A percentile compares a stretch with the other conserved stretches of the same genome.
Evolutionary conservation across 257 asterid genomes (phyloP).

Genomic region (Salvia hispanica): DNA sequence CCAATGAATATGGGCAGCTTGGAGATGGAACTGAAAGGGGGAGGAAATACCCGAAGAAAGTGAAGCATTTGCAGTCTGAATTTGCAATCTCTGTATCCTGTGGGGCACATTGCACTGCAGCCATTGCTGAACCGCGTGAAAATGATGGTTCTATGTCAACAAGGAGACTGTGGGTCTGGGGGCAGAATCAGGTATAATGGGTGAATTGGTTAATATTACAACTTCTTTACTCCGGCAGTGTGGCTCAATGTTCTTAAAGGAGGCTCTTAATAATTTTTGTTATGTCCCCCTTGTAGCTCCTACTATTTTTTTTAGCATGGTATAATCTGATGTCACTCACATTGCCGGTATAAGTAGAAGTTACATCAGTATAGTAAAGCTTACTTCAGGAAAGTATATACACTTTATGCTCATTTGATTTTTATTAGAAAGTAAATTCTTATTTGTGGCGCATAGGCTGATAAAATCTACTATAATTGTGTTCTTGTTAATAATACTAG

Average conservation of each 20-base stretch:
- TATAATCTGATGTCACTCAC: neutral
- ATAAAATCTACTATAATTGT: neutral
- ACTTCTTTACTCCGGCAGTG: neutral
- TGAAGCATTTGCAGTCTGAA: slow-evolving; percentile 71
- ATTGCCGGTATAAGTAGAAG: neutral
- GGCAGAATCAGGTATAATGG: slow-evolving; percentile 83
- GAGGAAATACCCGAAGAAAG: slow-evolving; percentile 76
- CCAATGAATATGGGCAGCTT: slow-evolving; percentile 94
- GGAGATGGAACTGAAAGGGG: slow-evolving; percentile 89
- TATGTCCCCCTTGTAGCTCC: neutral
- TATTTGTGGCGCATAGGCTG: neutral
- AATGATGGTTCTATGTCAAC: slow-evolving; percentile 74
- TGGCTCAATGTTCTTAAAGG: neutral
- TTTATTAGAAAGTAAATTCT: neutral
- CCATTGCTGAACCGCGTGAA: slow-evolving; percentile 83
- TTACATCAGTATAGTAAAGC: neutral
- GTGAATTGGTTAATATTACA: neutral
- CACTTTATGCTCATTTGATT: neutral
- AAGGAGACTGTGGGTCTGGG: slow-evolving; percentile 97
- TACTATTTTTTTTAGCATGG: neutral
- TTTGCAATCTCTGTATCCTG: slow-evolving; percentile 81
- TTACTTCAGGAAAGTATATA: neutral
- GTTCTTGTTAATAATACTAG: neutral
- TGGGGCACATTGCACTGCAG: slow-evolving; percentile 95
- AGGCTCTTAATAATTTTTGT: neutral